phyloP scores from a whole-genome alignment of 768 basidiomycete species.

The Termitomyces sp. region DNA sequence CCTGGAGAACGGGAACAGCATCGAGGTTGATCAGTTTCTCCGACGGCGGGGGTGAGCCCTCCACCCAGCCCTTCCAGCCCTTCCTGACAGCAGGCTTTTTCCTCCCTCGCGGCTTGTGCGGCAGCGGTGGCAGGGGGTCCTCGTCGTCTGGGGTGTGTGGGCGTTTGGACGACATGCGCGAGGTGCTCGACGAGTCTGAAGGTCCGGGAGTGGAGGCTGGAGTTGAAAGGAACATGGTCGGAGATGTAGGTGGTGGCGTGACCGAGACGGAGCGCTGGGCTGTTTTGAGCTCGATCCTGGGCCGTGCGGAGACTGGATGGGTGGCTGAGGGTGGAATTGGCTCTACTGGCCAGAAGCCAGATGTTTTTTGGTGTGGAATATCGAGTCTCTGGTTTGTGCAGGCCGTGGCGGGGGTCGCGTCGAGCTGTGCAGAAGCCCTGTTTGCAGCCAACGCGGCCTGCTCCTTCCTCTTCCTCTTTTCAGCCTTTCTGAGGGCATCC shows the following conservation, averaged over 20 bases:
- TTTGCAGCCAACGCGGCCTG: constrained; percentile 20
- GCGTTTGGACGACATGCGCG: constrained; percentile 77
- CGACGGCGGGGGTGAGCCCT: constrained; percentile 78
- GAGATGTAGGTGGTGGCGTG: constrained; percentile 63
- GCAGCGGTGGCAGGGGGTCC: constrained; percentile 30
- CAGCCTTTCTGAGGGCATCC: constrained; percentile 43
- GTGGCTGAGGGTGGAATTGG: not conserved
- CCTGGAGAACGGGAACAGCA: constrained; percentile 62
- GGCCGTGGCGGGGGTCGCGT: constrained; percentile 25
- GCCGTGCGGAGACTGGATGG: constrained; percentile 32
- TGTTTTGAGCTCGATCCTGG: constrained; percentile 68
- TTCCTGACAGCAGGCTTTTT: constrained; percentile 70
- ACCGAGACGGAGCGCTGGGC: constrained; percentile 71
- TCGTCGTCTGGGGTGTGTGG: constrained; percentile 72
- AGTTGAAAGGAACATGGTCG: constrained; percentile 46
- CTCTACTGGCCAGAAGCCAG: constrained; percentile 50
- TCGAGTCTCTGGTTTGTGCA: constrained; percentile 26
- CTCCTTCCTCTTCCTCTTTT: constrained; percentile 52
- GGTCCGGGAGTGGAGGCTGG: constrained; percentile 75
- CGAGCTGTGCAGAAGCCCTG: constrained; percentile 17
- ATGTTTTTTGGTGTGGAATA: constrained; percentile 20
- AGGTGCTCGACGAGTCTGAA: constrained; percentile 69
- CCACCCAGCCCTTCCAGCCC: constrained; percentile 91
- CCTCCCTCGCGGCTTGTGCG: constrained; percentile 35
- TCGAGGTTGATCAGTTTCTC: constrained; percentile 82